A percentile compares a stretch with the other conserved stretches of the same genome.
phyloP scores from a whole-genome alignment of 495 filamentous ascomycete genomes.

The Darksidea phi region DNA sequence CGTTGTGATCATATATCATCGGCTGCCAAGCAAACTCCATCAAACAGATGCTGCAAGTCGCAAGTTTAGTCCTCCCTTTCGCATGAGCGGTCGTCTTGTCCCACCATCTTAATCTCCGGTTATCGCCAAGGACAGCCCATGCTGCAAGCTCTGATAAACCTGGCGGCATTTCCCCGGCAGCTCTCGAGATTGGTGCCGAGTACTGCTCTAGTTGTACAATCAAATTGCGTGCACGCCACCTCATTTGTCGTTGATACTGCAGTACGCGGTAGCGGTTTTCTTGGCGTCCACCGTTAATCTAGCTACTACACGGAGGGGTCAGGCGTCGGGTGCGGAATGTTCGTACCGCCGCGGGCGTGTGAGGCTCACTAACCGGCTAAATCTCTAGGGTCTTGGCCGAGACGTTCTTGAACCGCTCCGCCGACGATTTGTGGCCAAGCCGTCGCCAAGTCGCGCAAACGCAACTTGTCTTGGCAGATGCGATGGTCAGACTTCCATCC shows the following conservation, averaged over 20 bases:
- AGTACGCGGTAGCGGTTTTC: neutral
- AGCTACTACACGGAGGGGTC: constrained; percentile 2
- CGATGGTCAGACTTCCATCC: neutral
- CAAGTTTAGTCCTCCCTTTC: too few species aligned
- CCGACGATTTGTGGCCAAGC: neutral
- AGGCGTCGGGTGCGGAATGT: neutral
- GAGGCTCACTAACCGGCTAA: constrained; percentile 23
- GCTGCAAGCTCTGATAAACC: too few species aligned
- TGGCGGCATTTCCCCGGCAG: neutral
- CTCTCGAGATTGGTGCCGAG: neutral
- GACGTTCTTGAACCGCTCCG: constrained; percentile 11
- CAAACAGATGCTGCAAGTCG: too few species aligned
- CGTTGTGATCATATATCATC: too few species aligned
- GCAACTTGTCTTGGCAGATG: neutral
- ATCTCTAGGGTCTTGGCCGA: constrained; percentile 1
- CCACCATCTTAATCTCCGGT: too few species aligned
- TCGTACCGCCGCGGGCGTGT: neutral
- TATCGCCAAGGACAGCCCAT: too few species aligned
- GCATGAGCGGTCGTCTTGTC: too few species aligned
- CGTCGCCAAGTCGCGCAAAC: neutral
- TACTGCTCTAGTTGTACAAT: neutral
- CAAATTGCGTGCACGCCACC: neutral
- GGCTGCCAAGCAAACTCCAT: too few species aligned
- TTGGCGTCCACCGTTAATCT: neutral
- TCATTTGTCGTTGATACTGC: neutral